Base-by-base conservation (phyloP, 345 rosid species). In the Trapa bicornis region DNA sequence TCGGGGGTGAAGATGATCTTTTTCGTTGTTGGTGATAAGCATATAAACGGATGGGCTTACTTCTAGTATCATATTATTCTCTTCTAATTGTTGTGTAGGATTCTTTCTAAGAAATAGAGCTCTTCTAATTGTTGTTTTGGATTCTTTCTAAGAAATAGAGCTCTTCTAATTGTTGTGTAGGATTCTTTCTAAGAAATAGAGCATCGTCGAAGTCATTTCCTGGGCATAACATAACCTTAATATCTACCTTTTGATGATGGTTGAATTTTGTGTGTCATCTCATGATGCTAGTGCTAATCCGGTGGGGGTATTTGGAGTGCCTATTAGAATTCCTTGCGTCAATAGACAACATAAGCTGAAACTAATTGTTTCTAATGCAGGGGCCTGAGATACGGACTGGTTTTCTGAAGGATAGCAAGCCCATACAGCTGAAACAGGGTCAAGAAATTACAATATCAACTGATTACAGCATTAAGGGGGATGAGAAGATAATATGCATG, bases 371-470 rank as follows among this genome's bases (percentile, higher is more conserved):
- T 37, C 74, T n/a, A 32, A 11, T 65, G n/a, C 72, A 88, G 91
- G 95, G 95, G 62, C 95, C 91, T 8, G 95, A 88, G 75, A 88
- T 88, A 74, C 86, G 95, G 72, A 87, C 88, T 5, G 88, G 93
- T 22, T 91, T 89, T 73, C 72, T 85, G 58, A 79, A 83, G 81
- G 91, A 84, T 75, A 88, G 75, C 50, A 86, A 84, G 68, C 86
- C 90, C 11, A 32, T 84, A 45, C 95, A 86, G 71, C 65, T 88
- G 72, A 84, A 68, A 71, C 89, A 76, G 66, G 95, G 97, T 68
- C 89, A 91, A 66, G 95, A 91, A 67, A 88, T 93, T 75, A 87
- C 84, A 62, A 77, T 94, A 62, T 86, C 95, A 1, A 91, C 99
- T 36, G 95, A 94, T 71, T 94, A 91, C 61, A 75, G 71, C 71